A percentile compares a stretch with the other conserved stretches of the same genome.
phyloP scores from a whole-genome alignment of 345 rosid species.

The Microcos paniculata region DNA sequence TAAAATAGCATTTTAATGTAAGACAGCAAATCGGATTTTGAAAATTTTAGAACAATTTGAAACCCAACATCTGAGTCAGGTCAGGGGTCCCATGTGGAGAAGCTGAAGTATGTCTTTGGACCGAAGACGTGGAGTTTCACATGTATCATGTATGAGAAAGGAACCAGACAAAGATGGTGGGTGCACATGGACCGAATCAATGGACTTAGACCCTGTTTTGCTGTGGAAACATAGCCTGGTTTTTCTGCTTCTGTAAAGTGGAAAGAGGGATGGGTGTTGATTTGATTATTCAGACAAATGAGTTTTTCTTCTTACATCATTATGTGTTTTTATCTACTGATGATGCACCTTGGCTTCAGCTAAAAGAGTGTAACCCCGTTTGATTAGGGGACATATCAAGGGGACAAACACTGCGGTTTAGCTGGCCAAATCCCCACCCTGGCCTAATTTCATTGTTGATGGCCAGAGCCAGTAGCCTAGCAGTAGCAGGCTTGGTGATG shows the following conservation, averaged over 20 bases:
- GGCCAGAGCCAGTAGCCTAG: too few species aligned
- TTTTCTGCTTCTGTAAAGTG: neutral
- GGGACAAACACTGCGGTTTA: neutral
- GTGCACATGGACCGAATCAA: conserved; percentile 11
- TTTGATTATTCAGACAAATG: neutral
- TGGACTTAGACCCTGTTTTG: neutral
- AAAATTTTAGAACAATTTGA: neutral
- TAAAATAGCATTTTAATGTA: neutral
- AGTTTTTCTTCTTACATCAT: neutral
- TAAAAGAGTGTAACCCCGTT: neutral
- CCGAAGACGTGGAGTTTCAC: neutral
- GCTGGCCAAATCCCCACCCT: neutral
- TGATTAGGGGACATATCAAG: neutral
- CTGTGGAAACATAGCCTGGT: neutral
- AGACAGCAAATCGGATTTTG: neutral
- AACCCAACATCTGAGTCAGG: neutral
- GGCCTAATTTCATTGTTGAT: too few species aligned
- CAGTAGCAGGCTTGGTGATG: too few species aligned
- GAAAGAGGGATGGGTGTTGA: neutral
- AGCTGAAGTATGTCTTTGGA: neutral
- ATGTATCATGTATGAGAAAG: neutral
- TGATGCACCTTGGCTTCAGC: neutral
- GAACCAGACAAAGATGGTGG: conserved; percentile 2
- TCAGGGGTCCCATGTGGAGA: conserved; percentile 5
- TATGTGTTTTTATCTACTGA: neutral